Percentiles rank a stretch among this genome's conserved stretches.
Conservation (phyloP, 768 basidiomycete genomes). For the Hypholoma fasciculare region DNA sequence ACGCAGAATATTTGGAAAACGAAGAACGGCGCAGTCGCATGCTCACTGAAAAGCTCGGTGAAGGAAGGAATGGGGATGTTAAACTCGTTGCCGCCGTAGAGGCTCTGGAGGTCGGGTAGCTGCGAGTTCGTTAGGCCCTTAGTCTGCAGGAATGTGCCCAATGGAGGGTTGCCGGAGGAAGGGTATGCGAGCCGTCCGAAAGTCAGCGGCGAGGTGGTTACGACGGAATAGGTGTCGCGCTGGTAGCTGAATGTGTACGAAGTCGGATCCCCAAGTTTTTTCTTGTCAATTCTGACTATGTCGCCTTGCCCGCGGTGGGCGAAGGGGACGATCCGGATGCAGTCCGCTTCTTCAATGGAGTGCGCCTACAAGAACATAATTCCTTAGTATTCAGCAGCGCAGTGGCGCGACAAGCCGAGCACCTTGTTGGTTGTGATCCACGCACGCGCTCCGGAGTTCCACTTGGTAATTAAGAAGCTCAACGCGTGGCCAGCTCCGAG, state of each 20-base stretch:
- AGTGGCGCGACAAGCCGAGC: background rate
- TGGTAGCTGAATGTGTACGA: constrained; percentile 93
- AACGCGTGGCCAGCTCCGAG: constrained; percentile 89
- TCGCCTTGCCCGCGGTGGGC: constrained; percentile 87
- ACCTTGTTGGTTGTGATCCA: constrained; percentile 82
- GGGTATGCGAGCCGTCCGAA: constrained; percentile 91
- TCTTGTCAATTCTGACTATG: constrained; percentile 77
- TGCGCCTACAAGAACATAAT: constrained; percentile 41
- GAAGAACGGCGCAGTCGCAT: constrained; percentile 98
- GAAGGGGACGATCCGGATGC: constrained; percentile 79
- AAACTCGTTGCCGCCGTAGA: constrained; percentile 95
- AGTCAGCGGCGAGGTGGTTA: constrained; percentile 50
- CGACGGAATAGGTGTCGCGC: constrained; percentile 85
- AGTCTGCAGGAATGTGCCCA: constrained; percentile 64
- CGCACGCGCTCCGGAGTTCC: constrained; percentile 80
- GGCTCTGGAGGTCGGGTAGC: constrained; percentile 50
- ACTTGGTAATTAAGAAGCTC: constrained; percentile 88
- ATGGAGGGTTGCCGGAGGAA: constrained; percentile 64
- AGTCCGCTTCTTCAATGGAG: constrained; percentile 71
- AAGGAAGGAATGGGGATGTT: constrained; percentile 97
- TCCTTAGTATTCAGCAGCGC: background rate
- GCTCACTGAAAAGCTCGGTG: constrained; percentile 87
- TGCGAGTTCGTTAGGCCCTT: constrained; percentile 50
- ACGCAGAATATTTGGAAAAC: constrained; percentile 99
- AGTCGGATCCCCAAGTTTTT: constrained; percentile 49